phyloP scores from a whole-genome alignment of 345 rosid genomes.

The Theobroma cacao region DNA sequence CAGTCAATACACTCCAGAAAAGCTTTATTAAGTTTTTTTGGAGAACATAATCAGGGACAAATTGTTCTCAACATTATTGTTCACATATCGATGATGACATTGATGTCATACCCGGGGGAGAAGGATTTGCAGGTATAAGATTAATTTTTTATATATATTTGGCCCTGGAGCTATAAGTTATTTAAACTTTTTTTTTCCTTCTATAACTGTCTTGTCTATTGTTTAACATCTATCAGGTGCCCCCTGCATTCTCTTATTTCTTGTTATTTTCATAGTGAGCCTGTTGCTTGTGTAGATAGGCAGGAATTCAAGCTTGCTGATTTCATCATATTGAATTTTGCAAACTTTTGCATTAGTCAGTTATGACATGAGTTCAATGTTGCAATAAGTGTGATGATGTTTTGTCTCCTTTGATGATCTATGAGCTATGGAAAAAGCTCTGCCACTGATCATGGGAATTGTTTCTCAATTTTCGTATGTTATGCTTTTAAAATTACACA shows the following conservation, averaged over 20 bases:
- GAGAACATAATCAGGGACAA: slow-evolving; percentile 79
- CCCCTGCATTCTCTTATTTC: neutral
- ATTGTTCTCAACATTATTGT: slow-evolving; percentile 77
- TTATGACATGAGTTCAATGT: neutral
- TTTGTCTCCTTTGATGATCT: neutral
- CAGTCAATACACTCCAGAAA: slow-evolving; percentile 50
- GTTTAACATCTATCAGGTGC: slow-evolving; percentile 10
- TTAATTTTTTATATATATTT: neutral
- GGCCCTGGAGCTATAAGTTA: slow-evolving; percentile 51
- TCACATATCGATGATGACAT: slow-evolving; percentile 65
- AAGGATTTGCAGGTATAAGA: slow-evolving; percentile 81
- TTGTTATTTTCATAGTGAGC: neutral
- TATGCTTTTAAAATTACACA: neutral
- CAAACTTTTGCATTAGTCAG: neutral
- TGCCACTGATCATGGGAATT: neutral
- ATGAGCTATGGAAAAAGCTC: neutral
- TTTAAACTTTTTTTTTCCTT: slow-evolving; percentile 9
- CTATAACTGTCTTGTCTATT: neutral
- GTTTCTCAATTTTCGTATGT: neutral
- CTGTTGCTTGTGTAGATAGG: neutral
- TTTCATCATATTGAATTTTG: neutral
- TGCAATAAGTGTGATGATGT: neutral
- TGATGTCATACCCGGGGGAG: slow-evolving; percentile 92
- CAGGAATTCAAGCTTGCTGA: neutral
- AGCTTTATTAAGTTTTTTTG: slow-evolving; percentile 66